These are phyloP conservation scores for Bretschneidera sinensis DNA, from an alignment of 345 rosid species.

Conservation along the genomic window DNA sequence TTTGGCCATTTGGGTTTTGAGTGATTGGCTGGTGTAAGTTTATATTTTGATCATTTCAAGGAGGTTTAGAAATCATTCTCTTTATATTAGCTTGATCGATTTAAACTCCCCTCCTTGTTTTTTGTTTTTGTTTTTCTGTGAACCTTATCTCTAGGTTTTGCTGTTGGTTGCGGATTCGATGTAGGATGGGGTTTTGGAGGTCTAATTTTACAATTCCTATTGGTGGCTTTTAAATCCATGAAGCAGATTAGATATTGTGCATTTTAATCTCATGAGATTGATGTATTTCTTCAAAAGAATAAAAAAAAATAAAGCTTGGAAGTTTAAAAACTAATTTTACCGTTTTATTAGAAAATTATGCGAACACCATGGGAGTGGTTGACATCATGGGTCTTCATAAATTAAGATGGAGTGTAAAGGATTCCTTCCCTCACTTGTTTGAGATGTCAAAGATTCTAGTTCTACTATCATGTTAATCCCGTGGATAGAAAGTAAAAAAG, in stretches of 20 bases:
- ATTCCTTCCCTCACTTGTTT: too few relatives aligned
- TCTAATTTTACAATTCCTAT: slow-evolving; percentile 11
- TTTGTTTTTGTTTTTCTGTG: not conserved
- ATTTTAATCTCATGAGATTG: not conserved
- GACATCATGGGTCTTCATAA: too few relatives aligned
- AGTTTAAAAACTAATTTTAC: not conserved
- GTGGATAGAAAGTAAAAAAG: too few relatives aligned
- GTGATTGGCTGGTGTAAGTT: too few relatives aligned
- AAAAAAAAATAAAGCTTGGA: not conserved
- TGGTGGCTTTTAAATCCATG: not conserved
- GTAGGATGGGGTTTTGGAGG: slow-evolving; percentile 82
- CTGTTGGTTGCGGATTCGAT: slow-evolving; percentile 70
- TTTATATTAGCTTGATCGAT: too few relatives aligned
- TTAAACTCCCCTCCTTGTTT: not conserved
- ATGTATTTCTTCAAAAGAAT: too few relatives aligned
- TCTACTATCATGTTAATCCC: too few relatives aligned
- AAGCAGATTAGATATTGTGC: not conserved
- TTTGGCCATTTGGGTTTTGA: not conserved
- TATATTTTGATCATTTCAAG: not conserved
- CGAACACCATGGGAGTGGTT: too few relatives aligned
- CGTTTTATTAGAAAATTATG: too few relatives aligned
- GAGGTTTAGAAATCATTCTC: not conserved
- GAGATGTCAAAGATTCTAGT: too few relatives aligned
- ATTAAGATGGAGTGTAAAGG: too few relatives aligned
- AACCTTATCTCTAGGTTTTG: slow-evolving; percentile 40